Conservation (phyloP, 1,284 basidiomycete genomes). For the Cystobasidium pallidum region DNA sequence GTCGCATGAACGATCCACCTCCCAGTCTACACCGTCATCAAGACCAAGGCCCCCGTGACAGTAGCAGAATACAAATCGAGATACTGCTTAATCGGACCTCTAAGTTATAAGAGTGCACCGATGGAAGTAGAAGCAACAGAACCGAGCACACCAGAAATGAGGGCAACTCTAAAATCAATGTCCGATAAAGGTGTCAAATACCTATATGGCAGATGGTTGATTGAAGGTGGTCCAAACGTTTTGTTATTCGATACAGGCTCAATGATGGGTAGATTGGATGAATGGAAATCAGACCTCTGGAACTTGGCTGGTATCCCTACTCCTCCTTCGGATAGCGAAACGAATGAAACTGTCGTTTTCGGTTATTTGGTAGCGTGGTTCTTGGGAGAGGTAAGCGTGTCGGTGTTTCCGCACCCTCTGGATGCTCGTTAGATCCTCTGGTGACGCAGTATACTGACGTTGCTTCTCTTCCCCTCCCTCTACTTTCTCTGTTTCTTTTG, state of each 20-base stretch:
- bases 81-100: conserved; percentile 88
- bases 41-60: conserved; percentile 94
- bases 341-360: conserved; percentile 97
- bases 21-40: conserved; percentile 45
- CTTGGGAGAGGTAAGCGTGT: conserved; percentile 87
- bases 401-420: not conserved
- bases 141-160: conserved; percentile 65
- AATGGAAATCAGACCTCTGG: conserved; percentile 99
- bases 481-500: too few relatives aligned
- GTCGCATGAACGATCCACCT: too few relatives aligned
- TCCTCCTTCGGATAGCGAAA: conserved; percentile 93
- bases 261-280: conserved; percentile 82
- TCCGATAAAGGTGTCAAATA: conserved; percentile 84
- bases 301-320: conserved; percentile 95
- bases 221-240: conserved; percentile 91
- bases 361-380: conserved; percentile 99
- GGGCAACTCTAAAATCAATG: conserved; percentile 74
- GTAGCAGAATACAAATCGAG: conserved; percentile 78
- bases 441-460: too few relatives aligned
- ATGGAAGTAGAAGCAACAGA: conserved; percentile 97
- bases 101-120: conserved; percentile 95
- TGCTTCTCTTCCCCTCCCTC: not conserved
- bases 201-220: conserved; percentile 95
- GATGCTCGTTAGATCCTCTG: too few relatives aligned
- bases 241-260: conserved; percentile 94